phyloP scores from a whole-genome alignment of 129 eudicot species.

The Logfia minima region DNA sequence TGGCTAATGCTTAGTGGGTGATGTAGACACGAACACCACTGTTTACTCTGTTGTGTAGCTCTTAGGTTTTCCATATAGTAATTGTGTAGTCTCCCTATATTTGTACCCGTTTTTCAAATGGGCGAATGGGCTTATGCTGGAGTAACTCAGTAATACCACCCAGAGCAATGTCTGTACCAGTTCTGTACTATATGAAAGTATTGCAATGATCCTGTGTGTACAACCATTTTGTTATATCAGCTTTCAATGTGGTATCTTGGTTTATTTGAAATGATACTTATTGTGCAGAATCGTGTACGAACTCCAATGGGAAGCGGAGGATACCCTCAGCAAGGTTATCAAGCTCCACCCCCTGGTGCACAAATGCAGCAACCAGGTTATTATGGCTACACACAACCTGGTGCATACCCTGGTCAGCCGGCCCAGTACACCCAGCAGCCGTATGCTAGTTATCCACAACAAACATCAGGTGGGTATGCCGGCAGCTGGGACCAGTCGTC shows the following conservation, averaged over 20 bases:
- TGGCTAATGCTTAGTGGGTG: too few relatives aligned
- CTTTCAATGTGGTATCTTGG: conserved; percentile 17
- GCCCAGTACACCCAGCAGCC: conserved; percentile 62
- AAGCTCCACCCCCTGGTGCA: conserved; percentile 66
- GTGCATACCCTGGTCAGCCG: conserved; percentile 64
- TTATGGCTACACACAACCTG: conserved; percentile 66
- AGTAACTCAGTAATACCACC: too few relatives aligned
- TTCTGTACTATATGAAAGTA: too few relatives aligned
- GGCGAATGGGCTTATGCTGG: too few relatives aligned
- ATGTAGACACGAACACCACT: too few relatives aligned
- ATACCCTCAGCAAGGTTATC: conserved; percentile 82
- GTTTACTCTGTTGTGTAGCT: too few relatives aligned
- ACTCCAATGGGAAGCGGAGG: conserved; percentile 69
- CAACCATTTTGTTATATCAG: neutral
- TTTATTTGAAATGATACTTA: conserved; percentile 27
- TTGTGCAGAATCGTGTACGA: conserved; percentile 84
- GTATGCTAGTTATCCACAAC: conserved; percentile 70
- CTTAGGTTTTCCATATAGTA: too few relatives aligned
- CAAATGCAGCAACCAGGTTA: conserved; percentile 74
- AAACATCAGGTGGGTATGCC: conserved; percentile 59
- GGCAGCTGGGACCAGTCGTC: conserved; percentile 71
- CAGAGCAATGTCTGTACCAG: too few relatives aligned
- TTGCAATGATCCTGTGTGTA: neutral
- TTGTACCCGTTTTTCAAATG: too few relatives aligned
- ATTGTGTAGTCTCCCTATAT: too few relatives aligned